Evolutionary conservation across 1,284 basidiomycete species (phyloP), one percentile per base, ranked within the genome.

Genomic region (Cutaneotrichosporon cyanovorans): DNA sequence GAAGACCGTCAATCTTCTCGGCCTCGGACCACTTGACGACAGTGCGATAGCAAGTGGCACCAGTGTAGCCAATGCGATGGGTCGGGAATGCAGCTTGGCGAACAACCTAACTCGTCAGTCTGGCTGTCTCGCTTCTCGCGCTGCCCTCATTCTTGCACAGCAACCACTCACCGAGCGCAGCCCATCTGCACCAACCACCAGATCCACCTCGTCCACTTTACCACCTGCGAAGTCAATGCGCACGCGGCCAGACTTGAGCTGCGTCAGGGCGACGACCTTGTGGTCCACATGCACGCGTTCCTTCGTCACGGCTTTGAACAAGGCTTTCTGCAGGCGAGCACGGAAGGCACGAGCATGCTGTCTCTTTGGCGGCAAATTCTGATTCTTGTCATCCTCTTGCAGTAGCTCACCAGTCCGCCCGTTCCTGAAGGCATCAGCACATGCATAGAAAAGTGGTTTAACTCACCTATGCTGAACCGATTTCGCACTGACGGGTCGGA

Each of bases 101-200:
- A 4, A 39, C 37, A 10, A 28, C 25, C 25, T 28, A 28, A 7
- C 12, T 12, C 25, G 12, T 28, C 12, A 28, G n/a, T n/a, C n/a
- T n/a, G n/a, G 25, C 10, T 48, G 53, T 46, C 20, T 52, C 7
- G 8, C 25, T 7, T 28, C 25, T 7, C 25, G 25, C 12, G 25
- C 25, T n/a, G n/a, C n/a, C n/a, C n/a, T n/a, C n/a, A n/a, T n/a
- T n/a, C n/a, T n/a, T n/a, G n/a, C n/a, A n/a, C n/a, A n/a, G n/a
- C n/a, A 53, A 9, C 61, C 51, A 18, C 63, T 59, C 19, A 48
- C 63, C 4, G 60, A 62, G n/a, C 63, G 54, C 15, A 65, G 59
- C 1, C 63, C 63, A 42, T 65, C 63, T 5, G 60, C 63, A 4
- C 63, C 63, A 21, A 65, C 46, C n/a, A 65, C 22, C 8, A 65